Percentiles rank a stretch among this genome's conserved stretches.
Conservation (phyloP, 140 eudicot genomes). For the Flaveria floridana region DNA sequence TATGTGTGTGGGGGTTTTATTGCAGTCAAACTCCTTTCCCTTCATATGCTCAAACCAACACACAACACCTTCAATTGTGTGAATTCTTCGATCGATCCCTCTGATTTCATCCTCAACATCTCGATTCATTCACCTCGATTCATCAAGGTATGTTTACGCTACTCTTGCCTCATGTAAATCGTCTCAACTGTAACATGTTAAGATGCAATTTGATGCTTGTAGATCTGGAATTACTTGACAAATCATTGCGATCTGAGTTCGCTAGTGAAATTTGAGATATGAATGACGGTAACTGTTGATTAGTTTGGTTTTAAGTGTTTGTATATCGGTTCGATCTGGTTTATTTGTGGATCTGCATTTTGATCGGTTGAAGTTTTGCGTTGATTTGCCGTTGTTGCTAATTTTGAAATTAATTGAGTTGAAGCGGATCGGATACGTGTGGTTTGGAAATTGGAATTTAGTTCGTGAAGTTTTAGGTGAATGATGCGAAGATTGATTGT, state of each 20-base stretch:
- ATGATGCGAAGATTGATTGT: constrained; percentile 8
- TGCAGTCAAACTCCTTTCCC: constrained; percentile 38
- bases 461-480: constrained; percentile 8
- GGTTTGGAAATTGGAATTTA: background rate
- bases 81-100: constrained; percentile 9
- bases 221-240: constrained; percentile 30
- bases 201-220: constrained; percentile 8
- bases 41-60: constrained; percentile 25
- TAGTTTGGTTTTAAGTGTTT: constrained; percentile 19
- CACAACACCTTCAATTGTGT: constrained; percentile 35
- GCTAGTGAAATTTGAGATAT: constrained; percentile 22
- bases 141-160: constrained; percentile 30
- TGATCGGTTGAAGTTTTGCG: constrained; percentile 20
- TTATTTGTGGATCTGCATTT: constrained; percentile 40
- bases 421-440: constrained; percentile 21
- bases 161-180: constrained; percentile 3
- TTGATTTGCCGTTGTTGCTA: constrained; percentile 23
- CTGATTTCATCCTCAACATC: constrained; percentile 23
- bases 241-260: constrained; percentile 34
- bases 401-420: constrained; percentile 4
- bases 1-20: constrained; percentile 5
- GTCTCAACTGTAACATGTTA: background rate
- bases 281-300: constrained; percentile 5
- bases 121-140: constrained; percentile 21
- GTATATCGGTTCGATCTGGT: constrained; percentile 30